Evolutionary conservation across 2,329 filamentous ascomycete genomes (phyloP).

Genomic region (Monilinia fructigena): DNA sequence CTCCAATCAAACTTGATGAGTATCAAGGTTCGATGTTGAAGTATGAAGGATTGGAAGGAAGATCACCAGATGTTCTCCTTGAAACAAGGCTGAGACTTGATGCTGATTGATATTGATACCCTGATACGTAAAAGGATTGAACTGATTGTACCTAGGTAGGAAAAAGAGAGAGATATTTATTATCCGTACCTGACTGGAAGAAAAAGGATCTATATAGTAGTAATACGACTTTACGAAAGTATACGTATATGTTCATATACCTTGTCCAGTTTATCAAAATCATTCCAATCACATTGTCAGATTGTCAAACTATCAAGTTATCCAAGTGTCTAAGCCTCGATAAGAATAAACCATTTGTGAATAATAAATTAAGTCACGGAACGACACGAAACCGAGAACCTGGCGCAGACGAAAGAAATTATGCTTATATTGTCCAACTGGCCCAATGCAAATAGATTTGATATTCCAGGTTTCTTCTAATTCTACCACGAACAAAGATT

Average conservation of each 20-base stretch:
- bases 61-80: not conserved
- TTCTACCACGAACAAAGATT: not conserved
- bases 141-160: not conserved
- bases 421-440: constrained; percentile 22
- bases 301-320: too few species aligned
- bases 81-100: constrained; percentile 14
- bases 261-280: not conserved
- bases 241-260: not conserved
- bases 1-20: not conserved
- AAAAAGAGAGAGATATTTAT: too few species aligned
- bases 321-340: constrained; percentile 9
- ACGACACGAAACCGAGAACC: constrained; percentile 1
- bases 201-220: too few species aligned
- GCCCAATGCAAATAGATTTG: not conserved
- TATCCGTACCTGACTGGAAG: not conserved
- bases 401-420: constrained; percentile 7
- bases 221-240: not conserved
- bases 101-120: not conserved
- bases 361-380: not conserved
- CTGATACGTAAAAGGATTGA: constrained; percentile 12
- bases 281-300: too few species aligned
- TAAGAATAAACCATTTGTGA: constrained; percentile 5
- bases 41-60: not conserved
- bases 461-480: not conserved
- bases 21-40: not conserved